These are phyloP conservation scores for Aphanoascus verrucosus DNA, from an alignment of 2,329 filamentous ascomycete species.

Conservation along the genomic window DNA sequence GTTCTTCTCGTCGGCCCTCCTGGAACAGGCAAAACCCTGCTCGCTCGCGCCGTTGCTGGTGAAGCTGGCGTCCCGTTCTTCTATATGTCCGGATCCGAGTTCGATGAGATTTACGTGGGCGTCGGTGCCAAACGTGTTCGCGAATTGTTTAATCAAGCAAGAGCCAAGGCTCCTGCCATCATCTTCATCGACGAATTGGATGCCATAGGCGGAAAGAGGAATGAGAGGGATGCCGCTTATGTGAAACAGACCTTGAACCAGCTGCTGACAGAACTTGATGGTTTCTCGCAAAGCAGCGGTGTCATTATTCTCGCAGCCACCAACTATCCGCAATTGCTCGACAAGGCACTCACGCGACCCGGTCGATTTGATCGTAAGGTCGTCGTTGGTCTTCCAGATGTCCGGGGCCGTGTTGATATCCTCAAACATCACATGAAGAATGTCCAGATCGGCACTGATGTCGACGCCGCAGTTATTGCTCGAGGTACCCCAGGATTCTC, in stretches of 20 bases:
- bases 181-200: slow-evolving; percentile 93
- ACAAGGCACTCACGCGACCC: slow-evolving; percentile 87
- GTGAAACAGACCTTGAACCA: slow-evolving; percentile 97
- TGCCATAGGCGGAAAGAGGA: slow-evolving; percentile 87
- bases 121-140: slow-evolving; percentile 94
- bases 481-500: slow-evolving; percentile 84
- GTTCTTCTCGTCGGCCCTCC: slow-evolving; percentile 90
- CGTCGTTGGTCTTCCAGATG: slow-evolving; percentile 77
- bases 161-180: slow-evolving; percentile 77
- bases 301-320: slow-evolving; percentile 95
- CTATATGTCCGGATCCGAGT: slow-evolving; percentile 99
- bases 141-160: slow-evolving; percentile 76
- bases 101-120: slow-evolving; percentile 96
- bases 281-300: slow-evolving; percentile 86
- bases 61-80: slow-evolving; percentile 98
- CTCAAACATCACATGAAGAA: slow-evolving; percentile 89
- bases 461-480: slow-evolving; percentile 75
- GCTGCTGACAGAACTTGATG: slow-evolving; percentile 89
- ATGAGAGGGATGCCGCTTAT: slow-evolving; percentile 85
- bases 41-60: slow-evolving; percentile 89
- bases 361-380: slow-evolving; percentile 95
- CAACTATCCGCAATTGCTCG: slow-evolving; percentile 87
- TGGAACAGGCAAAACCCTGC: slow-evolving; percentile 91
- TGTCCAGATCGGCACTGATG: slow-evolving; percentile 67
- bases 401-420: slow-evolving; percentile 84